Base-by-base conservation (phyloP, 2,329 filamentous ascomycete species). In the Rhynchosporium graminicola region DNA sequence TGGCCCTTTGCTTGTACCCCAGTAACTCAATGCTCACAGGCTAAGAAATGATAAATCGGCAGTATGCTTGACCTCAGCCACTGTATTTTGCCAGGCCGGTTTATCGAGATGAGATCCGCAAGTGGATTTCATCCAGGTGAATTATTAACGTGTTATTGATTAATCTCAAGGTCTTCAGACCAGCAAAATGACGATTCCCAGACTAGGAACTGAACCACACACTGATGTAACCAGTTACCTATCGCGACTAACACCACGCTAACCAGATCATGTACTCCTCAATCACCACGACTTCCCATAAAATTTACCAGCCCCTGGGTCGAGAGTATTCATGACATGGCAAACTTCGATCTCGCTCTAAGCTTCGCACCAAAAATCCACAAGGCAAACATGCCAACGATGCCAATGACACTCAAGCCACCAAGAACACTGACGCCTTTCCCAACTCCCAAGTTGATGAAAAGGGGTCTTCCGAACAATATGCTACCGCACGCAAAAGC, bases 401-500 rank as follows among this genome's bases (percentile, higher is more conserved):
- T 81, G 31, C 82, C 81, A 57, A 83, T 79, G 15, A 80, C 77
- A 60, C 79, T 82, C 55, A 85, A 69, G 1, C 82, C 83, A 3
- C 79, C 86, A 3, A 89, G 77, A 40, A 89, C 70, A 64, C 78
- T 83, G 0, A 81, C 79, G 5, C 86, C 87, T 55, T 75, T 77
- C 3, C 79, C 83, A n/a, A 89, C 81, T 13, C 85, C 85, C 4
- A 88, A 69, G 68, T 85, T 83, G 20, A 75, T 73, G 62, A 82
- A 88, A 60, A 89, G 76, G 4, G 86, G 85, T 50, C 81, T 78
- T 0, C 82, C 80, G 68, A 87, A 87, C 26, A 87, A 74, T 51
- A 88, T 80, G 26, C 82, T 82, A 0, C 80, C 85, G 61, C 82
- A 85, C 3, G 86, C 87, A 3, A 89, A 74, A 2, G 83, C 80